A percentile compares a stretch with the other conserved stretches of the same genome.
phyloP scores from a whole-genome alignment of 352 stramenopile species.

The Phytophthora aleatoria region DNA sequence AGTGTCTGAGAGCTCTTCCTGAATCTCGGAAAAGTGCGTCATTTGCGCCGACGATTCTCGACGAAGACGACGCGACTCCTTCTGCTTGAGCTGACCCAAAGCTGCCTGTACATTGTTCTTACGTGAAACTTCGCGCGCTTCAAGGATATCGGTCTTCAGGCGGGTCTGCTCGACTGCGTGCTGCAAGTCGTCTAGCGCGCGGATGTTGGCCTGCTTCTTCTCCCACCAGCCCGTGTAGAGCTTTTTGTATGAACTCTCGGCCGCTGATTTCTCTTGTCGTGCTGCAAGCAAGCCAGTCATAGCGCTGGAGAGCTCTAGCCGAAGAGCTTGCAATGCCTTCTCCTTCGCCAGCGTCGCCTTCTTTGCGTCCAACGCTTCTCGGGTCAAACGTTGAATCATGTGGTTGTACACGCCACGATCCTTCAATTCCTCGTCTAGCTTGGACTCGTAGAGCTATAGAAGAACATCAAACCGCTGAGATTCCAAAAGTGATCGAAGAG shows the following conservation, averaged over 20 bases:
- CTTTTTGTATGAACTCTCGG: conserved; percentile 69
- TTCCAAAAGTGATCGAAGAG: not conserved
- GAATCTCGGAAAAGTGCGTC: conserved; percentile 79
- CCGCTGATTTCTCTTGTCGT: conserved; percentile 72
- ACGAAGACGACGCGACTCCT: conserved; percentile 68
- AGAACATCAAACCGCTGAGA: conserved; percentile 3
- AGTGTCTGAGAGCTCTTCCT: conserved; percentile 76
- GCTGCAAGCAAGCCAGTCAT: conserved; percentile 58
- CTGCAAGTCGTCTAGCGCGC: conserved; percentile 74
- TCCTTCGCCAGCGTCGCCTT: conserved; percentile 71
- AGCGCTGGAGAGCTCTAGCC: conserved; percentile 60
- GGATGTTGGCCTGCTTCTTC: conserved; percentile 74
- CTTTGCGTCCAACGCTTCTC: conserved; percentile 64
- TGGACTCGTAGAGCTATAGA: conserved; percentile 73
- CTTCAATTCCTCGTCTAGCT: conserved; percentile 72
- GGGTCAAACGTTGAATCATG: conserved; percentile 79
- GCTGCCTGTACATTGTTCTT: conserved; percentile 78
- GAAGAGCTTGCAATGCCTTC: conserved; percentile 55
- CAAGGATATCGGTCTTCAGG: conserved; percentile 76
- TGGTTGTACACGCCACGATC: conserved; percentile 82
- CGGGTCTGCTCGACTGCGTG: conserved; percentile 77
- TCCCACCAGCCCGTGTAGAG: conserved; percentile 73
- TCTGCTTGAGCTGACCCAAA: conserved; percentile 72
- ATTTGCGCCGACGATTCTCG: conserved; percentile 80
- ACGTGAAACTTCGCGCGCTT: conserved; percentile 73